Base-by-base conservation (phyloP, 75 land plant genomes). In the Pseudotsuga menziesii region DNA sequence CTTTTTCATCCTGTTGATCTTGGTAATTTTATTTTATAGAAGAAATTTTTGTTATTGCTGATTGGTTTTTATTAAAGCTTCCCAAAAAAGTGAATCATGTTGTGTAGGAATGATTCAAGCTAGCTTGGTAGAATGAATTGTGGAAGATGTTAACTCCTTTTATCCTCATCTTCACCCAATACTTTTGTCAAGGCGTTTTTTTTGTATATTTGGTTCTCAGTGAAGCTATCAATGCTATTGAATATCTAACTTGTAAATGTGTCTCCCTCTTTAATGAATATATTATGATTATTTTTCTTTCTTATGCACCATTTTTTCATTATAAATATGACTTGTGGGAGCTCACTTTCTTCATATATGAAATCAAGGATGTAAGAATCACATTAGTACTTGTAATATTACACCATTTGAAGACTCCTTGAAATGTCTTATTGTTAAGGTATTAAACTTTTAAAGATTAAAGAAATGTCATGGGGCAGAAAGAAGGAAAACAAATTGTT, bases 1-100 rank as follows among this genome's bases (percentile, higher is more conserved):
- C 78, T 97, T 25, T 97, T 97, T 78, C 98, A 89, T 73, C 99
- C 99, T 73, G 91, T 95, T 78, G 99, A 94, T 82, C 80, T 97
- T 27, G 99, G 99, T 96, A 4, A 78, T 83, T 67, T 54, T 74
- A 58, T 44, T 72, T 52, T 78, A 11, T 48, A 56, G 48, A 41
- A 73, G 16, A 63, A 44, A 9, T 29, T 19, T 5, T n/a, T n/a
- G n/a, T 23, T 22, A 56, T 13, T 27, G 22, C 6, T 75, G 23
- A 29, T 54, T 78, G 78, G 5, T 15, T 39, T 11, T 27, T 35
- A 7, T 26, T 20, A 7, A 76, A 41, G 32, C n/a, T 39, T 58
- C 20, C 23, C 56, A 75, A 60, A 67, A 77, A 57, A 15, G 9
- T 35, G 55, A 58, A 13, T 57, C 29, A 1, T 22, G 16, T 44